Base-by-base conservation (phyloP, 2,329 filamentous ascomycete genomes). In the Exophiala alcalophila region DNA sequence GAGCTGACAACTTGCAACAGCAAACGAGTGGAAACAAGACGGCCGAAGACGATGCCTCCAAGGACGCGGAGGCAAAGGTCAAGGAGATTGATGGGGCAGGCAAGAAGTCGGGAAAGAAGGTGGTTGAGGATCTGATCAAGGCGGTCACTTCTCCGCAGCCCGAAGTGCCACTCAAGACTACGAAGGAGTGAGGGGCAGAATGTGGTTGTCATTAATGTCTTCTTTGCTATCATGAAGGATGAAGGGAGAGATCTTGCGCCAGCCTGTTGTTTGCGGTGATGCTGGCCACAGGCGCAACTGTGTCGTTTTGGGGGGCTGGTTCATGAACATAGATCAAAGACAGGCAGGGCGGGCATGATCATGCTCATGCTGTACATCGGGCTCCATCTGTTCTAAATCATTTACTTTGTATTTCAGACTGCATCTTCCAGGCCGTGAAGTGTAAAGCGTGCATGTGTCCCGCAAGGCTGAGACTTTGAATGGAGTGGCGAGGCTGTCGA, bases 21-120 rank as follows among this genome's bases (percentile, higher is more conserved):
- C 91, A 98, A 72, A 84, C 86, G 59, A 86, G 86, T 66, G 90
- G 90, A 61, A 96, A 96, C 77, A 80, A 84, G 67, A 79, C 83
- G 57, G 84, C 85, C 53, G 85, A 91, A 65, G 78, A 81, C 51
- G 81, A 89, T 59, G 86, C 88, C 55, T 80, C 81, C 67, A 83
- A 83, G 69, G 86, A 91, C 54, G 86, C 86, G 39, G 86, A 95
- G 49, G 74, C 67, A 58, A 83, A 94, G 69, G 81, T 97, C 58
- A 77, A 82, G 66, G 81, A 86, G 65, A 97, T 97, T 64, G 78
- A 86, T 65, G 76, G 75, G 41, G 81, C 87, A 23, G 91, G 90
- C 50, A 78, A 84, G 66, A 85, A 89, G 74, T 80, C 80, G 53
- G 86, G 89, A 61, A 76, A 77, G 54, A 77, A 84, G 63, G 90